A percentile compares a stretch with the other conserved stretches of the same genome.
Conservation (phyloP, 805 yeast genomes). For the Metschnikowia peoriensis region DNA sequence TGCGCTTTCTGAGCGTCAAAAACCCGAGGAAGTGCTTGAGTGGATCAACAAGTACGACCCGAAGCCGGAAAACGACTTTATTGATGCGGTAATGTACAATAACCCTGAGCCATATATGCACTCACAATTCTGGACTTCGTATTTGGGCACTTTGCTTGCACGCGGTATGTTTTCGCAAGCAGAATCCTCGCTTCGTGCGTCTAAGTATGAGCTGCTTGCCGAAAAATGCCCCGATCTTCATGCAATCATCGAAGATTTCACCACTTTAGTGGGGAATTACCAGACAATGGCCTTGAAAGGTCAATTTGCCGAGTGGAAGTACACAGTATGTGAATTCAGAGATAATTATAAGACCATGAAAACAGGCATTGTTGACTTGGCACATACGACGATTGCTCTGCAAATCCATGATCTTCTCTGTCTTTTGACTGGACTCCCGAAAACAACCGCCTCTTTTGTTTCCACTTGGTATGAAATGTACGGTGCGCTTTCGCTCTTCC, state of each 20-base stretch:
- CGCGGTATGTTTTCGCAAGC: constrained; percentile 66
- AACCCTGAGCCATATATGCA: constrained; percentile 47
- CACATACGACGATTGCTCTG: constrained; percentile 26
- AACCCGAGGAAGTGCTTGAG: constrained; percentile 45
- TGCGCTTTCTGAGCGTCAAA: constrained; percentile 32
- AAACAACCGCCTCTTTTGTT: constrained; percentile 51
- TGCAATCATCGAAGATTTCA: constrained; percentile 41
- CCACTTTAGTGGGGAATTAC: constrained; percentile 39
- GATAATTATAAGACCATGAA: constrained; percentile 34
- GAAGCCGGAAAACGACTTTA: constrained; percentile 54
- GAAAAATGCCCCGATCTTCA: constrained; percentile 30
- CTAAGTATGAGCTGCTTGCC: constrained; percentile 42
- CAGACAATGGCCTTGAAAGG: constrained; percentile 38
- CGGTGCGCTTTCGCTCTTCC: constrained; percentile 54
- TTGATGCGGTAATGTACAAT: constrained; percentile 45
- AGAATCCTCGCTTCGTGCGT: constrained; percentile 42
- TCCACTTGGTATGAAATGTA: constrained; percentile 69
- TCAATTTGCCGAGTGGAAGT: constrained; percentile 51
- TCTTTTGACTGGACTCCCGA: constrained; percentile 47
- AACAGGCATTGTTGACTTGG: constrained; percentile 22
- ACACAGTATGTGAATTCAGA: constrained; percentile 47
- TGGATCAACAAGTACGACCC: constrained; percentile 75
- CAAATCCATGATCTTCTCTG: constrained; percentile 44
- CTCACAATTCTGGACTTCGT: constrained; percentile 60
- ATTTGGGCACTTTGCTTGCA: constrained; percentile 52